These are phyloP conservation scores for Aspergillus sp. DNA, from an alignment of 2,329 filamentous ascomycete species.

Conservation along the genomic window DNA sequence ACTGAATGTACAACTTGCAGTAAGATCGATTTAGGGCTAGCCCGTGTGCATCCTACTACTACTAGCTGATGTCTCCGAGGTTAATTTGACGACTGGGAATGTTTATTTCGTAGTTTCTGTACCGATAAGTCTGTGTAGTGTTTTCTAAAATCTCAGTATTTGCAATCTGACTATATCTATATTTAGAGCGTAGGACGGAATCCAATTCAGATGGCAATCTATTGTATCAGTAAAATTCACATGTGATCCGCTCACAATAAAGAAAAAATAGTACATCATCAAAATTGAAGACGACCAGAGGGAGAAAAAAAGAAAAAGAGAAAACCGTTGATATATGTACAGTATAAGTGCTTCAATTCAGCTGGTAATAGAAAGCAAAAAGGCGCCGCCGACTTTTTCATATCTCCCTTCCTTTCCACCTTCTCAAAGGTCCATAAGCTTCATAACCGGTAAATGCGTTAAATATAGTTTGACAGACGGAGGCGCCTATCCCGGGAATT, in stretches of 20 bases:
- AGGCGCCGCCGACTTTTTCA: conserved; percentile 14
- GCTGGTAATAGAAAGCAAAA: conserved; percentile 2
- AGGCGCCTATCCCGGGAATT: background rate
- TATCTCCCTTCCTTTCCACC: conserved; percentile 8
- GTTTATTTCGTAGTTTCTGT: background rate
- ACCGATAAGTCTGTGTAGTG: background rate
- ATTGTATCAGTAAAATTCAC: background rate
- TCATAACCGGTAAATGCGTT: conserved; percentile 14
- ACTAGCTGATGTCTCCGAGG: background rate
- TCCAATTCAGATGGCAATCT: background rate
- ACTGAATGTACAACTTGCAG: no score
- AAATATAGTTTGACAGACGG: conserved; percentile 1
- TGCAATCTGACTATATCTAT: background rate
- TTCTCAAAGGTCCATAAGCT: conserved; percentile 15
- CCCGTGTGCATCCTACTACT: background rate
- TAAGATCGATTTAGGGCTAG: conserved; percentile 1
- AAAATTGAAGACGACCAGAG: background rate
- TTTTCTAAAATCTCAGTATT: background rate
- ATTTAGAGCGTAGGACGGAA: background rate
- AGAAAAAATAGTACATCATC: conserved; percentile 3
- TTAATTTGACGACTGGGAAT: background rate
- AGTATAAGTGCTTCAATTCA: conserved; percentile 8
- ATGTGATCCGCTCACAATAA: conserved; percentile 1
- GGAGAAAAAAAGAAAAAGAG: background rate
- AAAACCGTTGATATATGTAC: conserved; percentile 11